Base-by-base conservation (phyloP, 352 stramenopile genomes). In the Hyaloperonospora arabidopsidis region DNA sequence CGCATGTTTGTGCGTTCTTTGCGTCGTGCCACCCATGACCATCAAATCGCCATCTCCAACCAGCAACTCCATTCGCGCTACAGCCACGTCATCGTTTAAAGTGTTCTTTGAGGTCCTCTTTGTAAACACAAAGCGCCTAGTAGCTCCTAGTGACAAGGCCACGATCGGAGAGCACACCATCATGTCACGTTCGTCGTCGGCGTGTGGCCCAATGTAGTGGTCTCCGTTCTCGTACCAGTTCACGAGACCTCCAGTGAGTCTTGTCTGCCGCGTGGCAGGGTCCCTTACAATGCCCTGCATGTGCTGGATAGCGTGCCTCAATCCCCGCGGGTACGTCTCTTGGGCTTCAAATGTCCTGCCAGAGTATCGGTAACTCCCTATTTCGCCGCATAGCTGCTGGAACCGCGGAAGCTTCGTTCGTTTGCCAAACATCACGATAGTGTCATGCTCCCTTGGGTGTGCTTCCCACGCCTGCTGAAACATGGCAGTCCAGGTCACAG, bases 191-290 rank as follows among this genome's bases (percentile, higher is more conserved):
- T 89, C 83, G 47, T 91, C 68, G 48, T 95, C 86, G 0, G 76
- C 70, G 49, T 93, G 86, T 0, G 81, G 67, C 6, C 82, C 86
- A 40, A 95, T 89, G 57, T 86, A 86, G 55, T 95, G 78, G 36
- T 90, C 65, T 22, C 78, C 80, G 44, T 88, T 61, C 4, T 71
- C 68, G 54, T 95, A 95, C 86, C 84, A 95, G 51, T 94, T 95
- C 22, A 88, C 53, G 3, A 95, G 63, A 32, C 70, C 80, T 22
- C 59, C 62, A 49, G 80, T 84, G 19, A 81, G 51, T 15, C 49
- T 49, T 22, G 60, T 72, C 13, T 19, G 45, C 7, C 48, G 45
- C 2, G 65, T 67, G 10, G 18, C 29, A 1, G 65, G 49, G 36
- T 84, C 61, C 18, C 70, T 44, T 8, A 84, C 63, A 17, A 87